phyloP scores from a whole-genome alignment of 1,284 basidiomycete species.

The Rhizoctonia solani region DNA sequence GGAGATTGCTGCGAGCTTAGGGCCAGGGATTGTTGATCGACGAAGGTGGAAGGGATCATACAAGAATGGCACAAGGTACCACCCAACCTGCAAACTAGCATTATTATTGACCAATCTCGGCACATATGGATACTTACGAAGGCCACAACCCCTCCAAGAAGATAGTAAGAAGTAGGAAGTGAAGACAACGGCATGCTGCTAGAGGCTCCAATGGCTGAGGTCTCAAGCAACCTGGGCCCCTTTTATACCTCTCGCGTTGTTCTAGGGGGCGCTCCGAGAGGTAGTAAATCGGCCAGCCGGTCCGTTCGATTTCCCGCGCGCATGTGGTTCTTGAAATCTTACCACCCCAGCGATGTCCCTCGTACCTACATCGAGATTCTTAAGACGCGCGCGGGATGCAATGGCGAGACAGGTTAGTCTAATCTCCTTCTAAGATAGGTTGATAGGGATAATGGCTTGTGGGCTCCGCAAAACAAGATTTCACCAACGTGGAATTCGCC shows the following conservation, averaged over 20 bases:
- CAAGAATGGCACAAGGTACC: conserved; percentile 62
- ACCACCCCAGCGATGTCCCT: too few species aligned
- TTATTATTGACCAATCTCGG: not conserved
- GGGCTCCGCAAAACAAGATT: too few species aligned
- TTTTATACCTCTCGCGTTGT: not conserved
- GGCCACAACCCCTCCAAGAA: not conserved
- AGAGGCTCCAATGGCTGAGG: not conserved
- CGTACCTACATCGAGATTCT: not conserved
- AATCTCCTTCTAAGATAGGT: not conserved
- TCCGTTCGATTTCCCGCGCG: not conserved
- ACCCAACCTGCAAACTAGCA: conserved; percentile 13
- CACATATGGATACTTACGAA: not conserved
- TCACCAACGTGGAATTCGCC: too few species aligned
- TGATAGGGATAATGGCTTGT: too few species aligned
- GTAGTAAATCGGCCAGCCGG: not conserved
- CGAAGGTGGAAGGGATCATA: conserved; percentile 63
- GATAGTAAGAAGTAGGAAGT: not conserved
- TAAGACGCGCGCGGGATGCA: not conserved
- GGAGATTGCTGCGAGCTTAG: conserved; percentile 73
- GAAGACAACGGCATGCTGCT: not conserved
- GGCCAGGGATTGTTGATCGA: conserved; percentile 63
- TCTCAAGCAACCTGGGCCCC: not conserved
- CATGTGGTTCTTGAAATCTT: not conserved
- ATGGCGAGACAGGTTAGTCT: not conserved
- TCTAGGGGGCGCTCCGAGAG: too few species aligned